Conservation (phyloP, 176 grass and related monocot genomes). For the Cocos nucifera region DNA sequence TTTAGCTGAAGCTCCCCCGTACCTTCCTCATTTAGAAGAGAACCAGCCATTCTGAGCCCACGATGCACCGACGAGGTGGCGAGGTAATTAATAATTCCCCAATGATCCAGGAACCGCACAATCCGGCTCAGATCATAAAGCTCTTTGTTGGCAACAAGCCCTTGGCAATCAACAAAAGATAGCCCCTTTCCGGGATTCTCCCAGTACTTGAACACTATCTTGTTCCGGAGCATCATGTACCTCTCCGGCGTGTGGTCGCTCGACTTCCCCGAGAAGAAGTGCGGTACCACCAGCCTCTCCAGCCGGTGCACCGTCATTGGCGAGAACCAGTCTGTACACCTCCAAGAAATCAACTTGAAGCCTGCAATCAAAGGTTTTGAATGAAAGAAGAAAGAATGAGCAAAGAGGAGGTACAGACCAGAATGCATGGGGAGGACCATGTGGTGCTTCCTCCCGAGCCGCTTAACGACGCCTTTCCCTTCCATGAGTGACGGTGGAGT, state of each 20-base stretch:
- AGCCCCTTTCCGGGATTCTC: conserved; percentile 62
- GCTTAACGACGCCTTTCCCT: conserved; percentile 51
- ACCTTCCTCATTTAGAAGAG: conserved; percentile 61
- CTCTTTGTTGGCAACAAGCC: conserved; percentile 59
- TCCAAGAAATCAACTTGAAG: neutral
- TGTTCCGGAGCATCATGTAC: conserved; percentile 68
- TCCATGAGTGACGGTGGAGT: conserved; percentile 73
- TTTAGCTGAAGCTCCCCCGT: conserved; percentile 58
- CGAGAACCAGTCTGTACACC: conserved; percentile 77
- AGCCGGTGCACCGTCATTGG: conserved; percentile 53
- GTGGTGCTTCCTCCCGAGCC: conserved; percentile 34
- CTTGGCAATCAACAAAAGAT: conserved; percentile 64
- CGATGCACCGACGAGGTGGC: conserved; percentile 52
- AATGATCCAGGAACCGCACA: conserved; percentile 77
- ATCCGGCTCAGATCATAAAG: conserved; percentile 82
- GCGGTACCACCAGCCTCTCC: conserved; percentile 68
- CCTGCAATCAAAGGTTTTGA: neutral
- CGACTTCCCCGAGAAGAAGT: conserved; percentile 38
- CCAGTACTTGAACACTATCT: conserved; percentile 63
- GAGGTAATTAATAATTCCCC: conserved; percentile 96
- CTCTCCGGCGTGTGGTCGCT: conserved; percentile 50
- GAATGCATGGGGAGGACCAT: conserved; percentile 64
- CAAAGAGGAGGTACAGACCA: conserved; percentile 33
- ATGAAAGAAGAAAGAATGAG: conserved; percentile 3
- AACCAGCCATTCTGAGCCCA: conserved; percentile 55